Base-by-base conservation (phyloP, 176 grass and related monocot genomes). In the Poa annua region DNA sequence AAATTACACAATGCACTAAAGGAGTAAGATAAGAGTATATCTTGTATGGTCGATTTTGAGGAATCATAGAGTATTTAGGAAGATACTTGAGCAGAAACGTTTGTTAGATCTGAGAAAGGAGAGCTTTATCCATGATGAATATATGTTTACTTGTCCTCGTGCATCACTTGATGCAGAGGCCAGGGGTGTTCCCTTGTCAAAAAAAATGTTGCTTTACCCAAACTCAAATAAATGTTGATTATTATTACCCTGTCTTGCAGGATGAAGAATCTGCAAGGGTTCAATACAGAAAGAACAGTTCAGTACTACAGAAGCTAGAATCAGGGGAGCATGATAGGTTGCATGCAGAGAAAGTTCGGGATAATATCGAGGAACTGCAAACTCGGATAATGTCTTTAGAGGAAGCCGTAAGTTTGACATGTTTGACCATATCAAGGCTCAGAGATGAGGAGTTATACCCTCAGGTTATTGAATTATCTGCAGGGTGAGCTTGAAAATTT, bases 381-480 rank as follows among this genome's bases (percentile, higher is more conserved):
- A 88, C 84, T 63, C 89, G 85, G 87, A 89, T 93, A 81, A 74
- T 96, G 81, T 96, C 97, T 66, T 87, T 99, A 84, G 87, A 90
- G 88, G 93, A 94, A 71, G 89, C 91, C 26, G 91, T 90, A 75
- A 82, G 81, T 83, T 85, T 26, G 62, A 81, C 89, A 57, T 99
- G 87, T 88, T 71, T 96, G 81, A 86, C 91, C 51, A 96, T 99
- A 88, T 92, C 89, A 66, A 90, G 83, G 86, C 42, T 99, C 85
- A 90, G 97, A 71, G 97, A 99, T 50, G 93, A 99, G 85, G 88
- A 99, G 62, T 86, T 99, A 38, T 96, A 88, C 79, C 97, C 93
- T 90, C 97, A 99, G 52, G 85, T 99, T 70, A 90, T 99, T 70
- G 89, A 99, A 88, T 85, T 96, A 51, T 94, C 90, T 86, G 88